Base-by-base conservation (phyloP, 495 filamentous ascomycete genomes). In the Penicillium subrubescens region DNA sequence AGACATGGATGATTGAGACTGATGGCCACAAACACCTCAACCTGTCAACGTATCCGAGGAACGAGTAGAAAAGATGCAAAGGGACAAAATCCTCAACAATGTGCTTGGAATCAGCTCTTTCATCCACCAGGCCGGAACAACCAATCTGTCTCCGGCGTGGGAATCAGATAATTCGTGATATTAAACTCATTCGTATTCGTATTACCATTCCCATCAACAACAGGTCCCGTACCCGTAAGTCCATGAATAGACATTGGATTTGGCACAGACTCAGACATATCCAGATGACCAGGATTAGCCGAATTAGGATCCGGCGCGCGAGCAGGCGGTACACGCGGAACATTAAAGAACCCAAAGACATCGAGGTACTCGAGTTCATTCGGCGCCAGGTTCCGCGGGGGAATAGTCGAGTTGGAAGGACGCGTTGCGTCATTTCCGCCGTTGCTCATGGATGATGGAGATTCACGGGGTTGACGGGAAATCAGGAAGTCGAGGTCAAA, bases 341-440 rank as follows among this genome's bases (percentile, higher is more conserved):
- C 86, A 75, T 96, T 96, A 81, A 96, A 97, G 77, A 94, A 96
- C 64, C 93, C 91, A 73, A 97, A 97, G 2, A 96, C 91, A 70
- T 97, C 92, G n/a, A 96, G 78, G 68, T 94, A 96, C 67, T 96
- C 93, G 12, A 95, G 79, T 62, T 96, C 91, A 71, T 93, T 91
- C 10, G 89, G 85, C 11, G 84, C 89, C n/a, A 87, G 88, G 60
- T 86, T 92, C 31, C 86, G 79, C 11, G 81, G 81, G 0, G 67
- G 64, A 6, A 71, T 62, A 11, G 74, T 75, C 1, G 82, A 75
- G 8, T 78, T 14, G 3, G 63, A 37, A 0, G 62, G 43, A 0
- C 60, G 60, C 14, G 55, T 21, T 15, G 52, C 23, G 19, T 62
- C 61, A 17, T 80, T 65, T 74, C 76, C 68, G 60, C 56, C 54